Evolutionary conservation across 345 rosid species (phyloP).

Genomic region (Melastoma malabathricum): DNA sequence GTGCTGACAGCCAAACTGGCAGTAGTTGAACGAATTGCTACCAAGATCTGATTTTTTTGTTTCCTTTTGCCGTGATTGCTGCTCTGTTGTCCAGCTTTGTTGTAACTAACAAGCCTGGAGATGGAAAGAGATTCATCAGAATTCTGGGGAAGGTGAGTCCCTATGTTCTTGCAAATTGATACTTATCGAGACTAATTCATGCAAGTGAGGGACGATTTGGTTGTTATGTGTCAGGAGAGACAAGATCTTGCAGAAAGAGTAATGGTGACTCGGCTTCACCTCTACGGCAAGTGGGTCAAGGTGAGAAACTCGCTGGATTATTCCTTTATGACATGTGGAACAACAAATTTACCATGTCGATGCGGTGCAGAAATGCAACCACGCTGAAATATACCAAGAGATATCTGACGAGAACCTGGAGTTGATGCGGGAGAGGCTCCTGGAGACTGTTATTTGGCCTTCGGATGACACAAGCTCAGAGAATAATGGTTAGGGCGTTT

Average conservation of each 20-base stretch:
- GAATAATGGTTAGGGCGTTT: constrained; percentile 39
- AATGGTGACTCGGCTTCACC: constrained; percentile 88
- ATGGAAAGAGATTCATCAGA: constrained; percentile 77
- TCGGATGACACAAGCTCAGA: constrained; percentile 74
- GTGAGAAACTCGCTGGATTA: constrained; percentile 15
- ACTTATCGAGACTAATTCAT: too few relatives aligned
- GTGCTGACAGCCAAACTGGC: too few relatives aligned
- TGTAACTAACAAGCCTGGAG: constrained; percentile 56
- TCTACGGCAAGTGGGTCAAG: constrained; percentile 95
- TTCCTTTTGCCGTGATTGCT: too few relatives aligned
- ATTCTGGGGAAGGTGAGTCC: constrained; percentile 52
- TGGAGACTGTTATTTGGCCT: constrained; percentile 94
- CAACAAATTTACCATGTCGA: too few relatives aligned
- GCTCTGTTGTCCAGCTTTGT: constrained; percentile 34
- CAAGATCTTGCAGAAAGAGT: constrained; percentile 98
- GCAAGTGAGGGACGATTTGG: too few relatives aligned
- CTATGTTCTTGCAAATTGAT: not conserved
- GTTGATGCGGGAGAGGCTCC: constrained; percentile 85
- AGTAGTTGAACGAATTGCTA: too few relatives aligned
- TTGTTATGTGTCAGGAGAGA: constrained; percentile 37
- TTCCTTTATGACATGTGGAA: not conserved
- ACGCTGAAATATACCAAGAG: constrained; percentile 74
- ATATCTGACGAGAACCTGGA: constrained; percentile 90
- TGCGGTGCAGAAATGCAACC: constrained; percentile 71
- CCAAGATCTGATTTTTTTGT: too few relatives aligned